Evolutionary conservation across 2,329 filamentous ascomycete species (phyloP), one percentile per base, ranked within the genome.

Genomic region (Leptoxyphium fumago): DNA sequence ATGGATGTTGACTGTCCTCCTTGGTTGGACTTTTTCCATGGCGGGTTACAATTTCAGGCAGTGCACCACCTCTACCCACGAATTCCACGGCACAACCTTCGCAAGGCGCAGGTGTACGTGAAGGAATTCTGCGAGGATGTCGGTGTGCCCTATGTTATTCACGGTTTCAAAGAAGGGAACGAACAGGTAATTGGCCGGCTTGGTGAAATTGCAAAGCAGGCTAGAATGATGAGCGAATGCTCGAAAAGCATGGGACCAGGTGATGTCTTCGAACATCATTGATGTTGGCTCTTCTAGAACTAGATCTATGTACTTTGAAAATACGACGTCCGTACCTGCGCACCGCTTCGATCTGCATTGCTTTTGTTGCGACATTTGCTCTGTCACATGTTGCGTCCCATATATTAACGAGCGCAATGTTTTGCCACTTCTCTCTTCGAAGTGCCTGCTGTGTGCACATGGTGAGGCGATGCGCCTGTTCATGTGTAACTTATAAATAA

Each of bases 1-100:
- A 82, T 84, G 78, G 80, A 84, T 53, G 75, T 84, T 40, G 78
- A 82, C 53, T 84, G 80, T 60, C 80, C 80, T 0, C 64, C 69
- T 18, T 84, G 80, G 80, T 64, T 84, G 21, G 80, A 84, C 58
- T 84, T 78, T 52, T 69, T 82, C 55, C 80, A 84, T 58, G 80
- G 80, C 41, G 80, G 80, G 1, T 66, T 84, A 26, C 80, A 84
- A 61, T 84, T 84, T 62, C 80, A 84, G 61, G 78, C 74, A 6
- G 72, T 83, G 2, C 80, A 84, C 59, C 80, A 84, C 51, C 61
- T 84, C 10, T 84, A 78, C 54, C 80, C 80, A 2, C 70, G 80
- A 4, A 69, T 83, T 43, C 80, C 80, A 1, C 64, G 80, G 18
- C 80, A 84, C 60, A 84, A 84, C 57, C 62, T 84, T 9, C 69